Conservation (phyloP, 257 asterid genomes). For the Solanum chmielewskii region DNA sequence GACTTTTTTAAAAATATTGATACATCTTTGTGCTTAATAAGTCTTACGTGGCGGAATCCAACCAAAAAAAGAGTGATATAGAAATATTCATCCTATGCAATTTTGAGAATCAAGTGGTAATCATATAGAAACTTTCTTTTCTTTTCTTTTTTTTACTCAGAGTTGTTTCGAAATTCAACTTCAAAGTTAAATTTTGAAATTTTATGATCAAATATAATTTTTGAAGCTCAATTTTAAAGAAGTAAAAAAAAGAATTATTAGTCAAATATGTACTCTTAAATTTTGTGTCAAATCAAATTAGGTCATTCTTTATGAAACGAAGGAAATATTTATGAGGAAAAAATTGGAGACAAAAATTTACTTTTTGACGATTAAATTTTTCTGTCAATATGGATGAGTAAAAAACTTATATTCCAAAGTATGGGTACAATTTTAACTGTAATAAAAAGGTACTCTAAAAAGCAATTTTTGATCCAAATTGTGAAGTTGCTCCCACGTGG, state of each 20-base stretch:
- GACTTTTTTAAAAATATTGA: neutral
- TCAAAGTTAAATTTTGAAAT: no score
- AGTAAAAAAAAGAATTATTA: no score
- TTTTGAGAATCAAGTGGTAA: neutral
- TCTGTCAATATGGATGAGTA: neutral
- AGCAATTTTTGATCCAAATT: neutral
- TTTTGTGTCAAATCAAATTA: no score
- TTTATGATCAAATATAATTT: no score
- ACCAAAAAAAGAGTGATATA: neutral
- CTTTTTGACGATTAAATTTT: neutral
- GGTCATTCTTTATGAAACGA: no score
- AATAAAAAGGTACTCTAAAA: neutral
- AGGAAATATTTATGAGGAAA: neutral
- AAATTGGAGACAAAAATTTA: neutral
- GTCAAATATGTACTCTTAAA: no score
- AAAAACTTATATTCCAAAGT: neutral
- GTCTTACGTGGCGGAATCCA: neutral
- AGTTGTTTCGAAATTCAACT: neutral
- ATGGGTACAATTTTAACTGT: neutral
- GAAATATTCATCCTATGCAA: neutral
- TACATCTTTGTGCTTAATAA: neutral
- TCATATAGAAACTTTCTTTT: neutral
- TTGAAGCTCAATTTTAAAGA: neutral
- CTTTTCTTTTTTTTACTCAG: no score
- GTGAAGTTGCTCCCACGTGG: neutral